Evolutionary conservation across 805 yeast genomes (phyloP), one percentile per base, ranked within the genome.

Genomic region (Candida palmyrensis): DNA sequence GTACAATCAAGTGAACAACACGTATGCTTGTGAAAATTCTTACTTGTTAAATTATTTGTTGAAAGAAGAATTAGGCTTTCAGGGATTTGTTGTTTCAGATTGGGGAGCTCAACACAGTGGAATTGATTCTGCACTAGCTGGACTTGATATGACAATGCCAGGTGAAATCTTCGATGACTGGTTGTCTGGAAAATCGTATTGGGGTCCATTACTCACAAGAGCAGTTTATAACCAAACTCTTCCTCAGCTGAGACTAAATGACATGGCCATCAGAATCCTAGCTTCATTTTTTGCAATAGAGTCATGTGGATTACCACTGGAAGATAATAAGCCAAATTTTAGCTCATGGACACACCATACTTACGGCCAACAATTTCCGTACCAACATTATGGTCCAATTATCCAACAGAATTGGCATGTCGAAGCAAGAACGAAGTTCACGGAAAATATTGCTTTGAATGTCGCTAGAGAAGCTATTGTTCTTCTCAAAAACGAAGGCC

Each of bases 81-180:
- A 77, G 54, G 84, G 83, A 0, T 77, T 75, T 50, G 78, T 77
- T n/a, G 69, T 76, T 36, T 66, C 79, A 18, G 83, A 77, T 47
- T 76, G 82, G 81, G 76, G 74, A n/a, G 82, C 79, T 4, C 78
- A 71, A 38, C 78, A 71, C 42, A 48, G 71, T 6, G 82, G 83
- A 5, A 75, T 76, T 4, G 62, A 66, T 32, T 66, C 79, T 1
- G 77, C 73, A 1, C 52, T 74, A 16, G 66, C 80, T 2, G 85
- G 85, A 2, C 53, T 75, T 22, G 84, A 79, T 51, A 75, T 79
- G 81, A 61, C 73, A 9, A 76, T 78, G 82, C 83, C 83, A 1
- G 77, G 78, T 2, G 76, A 72, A 35, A 53, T 64, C 1, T 71
- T 68, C 41, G 75, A 74, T 36, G 73, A 63, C 29, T 71, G 76